Conservation (phyloP, 148 eudicot genomes). For the Dianthus caryophyllus region DNA sequence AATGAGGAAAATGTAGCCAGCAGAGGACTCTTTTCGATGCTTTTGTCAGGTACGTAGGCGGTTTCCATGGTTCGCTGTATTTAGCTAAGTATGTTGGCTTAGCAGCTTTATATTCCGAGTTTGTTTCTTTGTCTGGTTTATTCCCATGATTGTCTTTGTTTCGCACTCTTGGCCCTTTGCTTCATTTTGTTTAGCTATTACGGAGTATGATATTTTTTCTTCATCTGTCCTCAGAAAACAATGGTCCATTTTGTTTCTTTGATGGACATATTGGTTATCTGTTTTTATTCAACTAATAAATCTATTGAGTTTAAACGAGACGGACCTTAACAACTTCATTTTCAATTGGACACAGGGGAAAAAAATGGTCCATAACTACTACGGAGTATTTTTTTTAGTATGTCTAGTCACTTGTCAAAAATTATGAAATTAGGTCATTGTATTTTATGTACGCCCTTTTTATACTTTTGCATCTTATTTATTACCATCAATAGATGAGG, state of each 20-base stretch:
- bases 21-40: not conserved
- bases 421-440: not conserved
- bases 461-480: too few relatives aligned
- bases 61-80: not conserved
- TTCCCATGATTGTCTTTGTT: not conserved
- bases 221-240: not conserved
- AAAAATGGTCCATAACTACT: not conserved
- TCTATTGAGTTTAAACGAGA: not conserved
- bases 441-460: too few relatives aligned
- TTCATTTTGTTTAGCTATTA: not conserved
- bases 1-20: not conserved
- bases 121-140: not conserved
- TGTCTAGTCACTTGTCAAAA: not conserved
- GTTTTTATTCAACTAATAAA: not conserved
- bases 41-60: not conserved
- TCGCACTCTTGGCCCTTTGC: not conserved
- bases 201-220: too few relatives aligned
- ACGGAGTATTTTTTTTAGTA: not conserved
- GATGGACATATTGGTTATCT: not conserved
- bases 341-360: not conserved
- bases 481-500: too few relatives aligned
- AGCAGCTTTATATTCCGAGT: not conserved
- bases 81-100: not conserved
- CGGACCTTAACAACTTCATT: conserved; percentile 2
- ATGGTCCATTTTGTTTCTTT: not conserved